Evolutionary conservation across 768 basidiomycete genomes (phyloP), one percentile per base, ranked within the genome.

Genomic region (Paxillus rubicundulus): DNA sequence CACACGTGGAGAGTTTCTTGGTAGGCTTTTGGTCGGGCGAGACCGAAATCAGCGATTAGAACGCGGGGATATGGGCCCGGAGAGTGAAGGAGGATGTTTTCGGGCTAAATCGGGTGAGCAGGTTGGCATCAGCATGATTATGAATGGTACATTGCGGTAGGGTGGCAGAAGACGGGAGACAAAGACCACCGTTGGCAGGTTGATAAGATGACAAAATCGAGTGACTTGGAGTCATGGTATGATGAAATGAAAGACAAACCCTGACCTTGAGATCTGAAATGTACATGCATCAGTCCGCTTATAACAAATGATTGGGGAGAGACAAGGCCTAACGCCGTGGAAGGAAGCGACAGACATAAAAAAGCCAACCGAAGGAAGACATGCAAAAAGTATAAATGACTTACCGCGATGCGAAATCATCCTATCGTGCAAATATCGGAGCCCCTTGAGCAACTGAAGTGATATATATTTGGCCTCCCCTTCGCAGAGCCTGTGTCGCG

Each of bases 21-120:
- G 61, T 85, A 84, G 2, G 89, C 83, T 59, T 83, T 84, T 7
- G 83, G 82, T 16, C 89, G 82, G 9, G 91, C 91, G 16, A 92
- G 81, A 9, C 91, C 91, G 63, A 93, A 93, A 67, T 93, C 91
- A 17, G 91, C 91, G 36, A 93, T 85, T 46, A 89, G 77, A 37
- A 93, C 83, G 37, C 86, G 87, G 45, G 91, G 91, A 63, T 90
- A 93, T 3, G 88, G 81, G 9, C 90, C 91, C n/a, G 91, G 88
- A 5, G 80, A 75, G 59, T 83, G 74, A 4, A 93, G 75, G 13
- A 93, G 74, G 37, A 93, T 87, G 58, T 93, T 93, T 71, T 93
- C 91, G 24, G 91, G 91, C 89, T 84, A 57, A 21, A 27, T 49
- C 32, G 30, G 10, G 18, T 16, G 27, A 21, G 6, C 5, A 27